Base-by-base conservation (phyloP, 2,329 filamentous ascomycete genomes). In the Fusarium graminum region DNA sequence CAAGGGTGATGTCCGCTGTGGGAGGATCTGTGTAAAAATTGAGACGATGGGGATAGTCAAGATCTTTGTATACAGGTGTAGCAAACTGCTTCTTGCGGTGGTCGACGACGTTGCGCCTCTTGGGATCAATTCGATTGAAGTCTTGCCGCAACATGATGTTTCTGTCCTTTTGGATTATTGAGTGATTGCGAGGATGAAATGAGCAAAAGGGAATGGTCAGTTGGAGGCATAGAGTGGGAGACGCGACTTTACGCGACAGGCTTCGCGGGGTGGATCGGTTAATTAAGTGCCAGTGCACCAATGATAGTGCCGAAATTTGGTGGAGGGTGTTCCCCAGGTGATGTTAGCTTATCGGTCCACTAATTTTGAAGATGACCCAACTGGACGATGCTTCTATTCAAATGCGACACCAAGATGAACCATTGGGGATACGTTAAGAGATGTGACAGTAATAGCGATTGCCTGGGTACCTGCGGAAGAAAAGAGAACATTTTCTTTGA, bases 1-100 rank as follows among this genome's bases (percentile, higher is more conserved):
- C 95, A 40, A 99, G 88, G 0, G 93, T 97, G 71, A 99, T 95
- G 75, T 99, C 95, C 45, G 92, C 91, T 0, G 93, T 97, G 0
- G 95, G 95, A 43, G 95, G 92, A 26, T 90, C 85, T 41, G 88
- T 82, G 81, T 99, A 99, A 79, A 97, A 94, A 82, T 96, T 99
- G 74, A 99, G 86, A 56, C 94, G 90, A 78, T 94, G 86, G 14
- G 90, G 88, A 76, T 98, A 99, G 41, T 90, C 85, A 56, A 90
- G 85, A 68, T 93, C 88, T 77, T 92, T 90, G 83, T 89, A 97
- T 54, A 85, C 82, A 17, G 92, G 87, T 19, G 88, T 85, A 57
- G 91, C 91, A 75, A 97, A 97, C 77, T 97, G 94, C 76, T 89
- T 91, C 80, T 93, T 96, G 74, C 92, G 92, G 75, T 91, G 82